Conservation (phyloP, 73 alveolate species). For the Breviolum minutum region DNA sequence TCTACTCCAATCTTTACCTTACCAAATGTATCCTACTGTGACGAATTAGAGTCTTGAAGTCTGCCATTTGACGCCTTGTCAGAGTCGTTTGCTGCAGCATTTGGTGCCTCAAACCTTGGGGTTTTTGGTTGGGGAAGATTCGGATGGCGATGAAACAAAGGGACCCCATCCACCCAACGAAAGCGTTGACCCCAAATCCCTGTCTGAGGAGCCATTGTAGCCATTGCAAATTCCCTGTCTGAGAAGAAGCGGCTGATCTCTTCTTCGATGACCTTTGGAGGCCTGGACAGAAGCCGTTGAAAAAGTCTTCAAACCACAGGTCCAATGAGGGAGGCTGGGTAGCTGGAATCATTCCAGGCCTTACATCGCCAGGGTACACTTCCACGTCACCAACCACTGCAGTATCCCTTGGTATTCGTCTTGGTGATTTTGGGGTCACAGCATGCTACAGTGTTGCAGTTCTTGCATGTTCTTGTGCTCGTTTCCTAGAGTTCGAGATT, state of each 20-base stretch:
- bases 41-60: too few species aligned
- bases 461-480: too few species aligned
- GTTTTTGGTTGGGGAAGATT: neutral
- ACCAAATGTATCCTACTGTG: too few species aligned
- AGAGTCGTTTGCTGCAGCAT: neutral
- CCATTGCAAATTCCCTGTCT: constrained; percentile 89
- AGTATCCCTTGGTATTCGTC: constrained; percentile 6
- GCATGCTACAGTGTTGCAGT: too few species aligned
- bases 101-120: constrained; percentile 8
- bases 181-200: too few species aligned
- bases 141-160: neutral
- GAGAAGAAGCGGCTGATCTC: constrained; percentile 87
- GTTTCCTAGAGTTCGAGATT: too few species aligned
- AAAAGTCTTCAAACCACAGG: neutral
- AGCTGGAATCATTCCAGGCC: neutral
- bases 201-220: constrained; percentile 53
- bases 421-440: too few species aligned
- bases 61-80: neutral
- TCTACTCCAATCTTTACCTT: neutral
- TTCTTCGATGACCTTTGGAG: constrained; percentile 75
- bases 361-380: constrained; percentile 89
- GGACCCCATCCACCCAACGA: neutral
- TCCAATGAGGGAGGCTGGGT: too few species aligned
- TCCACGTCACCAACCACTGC: constrained; percentile 94
- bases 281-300: neutral